Evolutionary conservation across 2,329 filamentous ascomycete genomes (phyloP), one percentile per base, ranked within the genome.

Genomic region (Chaetomium strumarium): DNA sequence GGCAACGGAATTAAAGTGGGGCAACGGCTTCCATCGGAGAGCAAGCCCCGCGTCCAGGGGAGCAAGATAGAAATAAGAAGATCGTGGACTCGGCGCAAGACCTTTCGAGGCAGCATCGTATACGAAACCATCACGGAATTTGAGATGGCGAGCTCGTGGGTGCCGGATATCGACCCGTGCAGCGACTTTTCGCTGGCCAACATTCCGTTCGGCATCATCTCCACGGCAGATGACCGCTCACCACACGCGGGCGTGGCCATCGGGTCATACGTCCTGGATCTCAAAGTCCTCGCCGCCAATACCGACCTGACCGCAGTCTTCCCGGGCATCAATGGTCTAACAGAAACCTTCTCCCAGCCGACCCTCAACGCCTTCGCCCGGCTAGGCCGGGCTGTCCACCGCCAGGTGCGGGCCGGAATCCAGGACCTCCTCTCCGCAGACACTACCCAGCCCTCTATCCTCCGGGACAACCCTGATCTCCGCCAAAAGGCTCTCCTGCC

Each of bases 161-260:
- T 66, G 9, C 50, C 50, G 12, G 53, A 55, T 31, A 55, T 64
- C 43, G 71, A 73, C 14, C 51, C 62, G 48, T 72, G 74, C 52
- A 84, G 79, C 52, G 81, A 83, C 63, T 90, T 90, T 70, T 88
- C 86, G 12, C 73, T 90, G 46, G 77, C 81, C 59, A 90, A 90
- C 66, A 81, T 90, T 49, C 86, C 86, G 1, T 90, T 90, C 63
- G 86, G 86, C 55, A 83, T 90, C 68, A 85, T 90, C 61, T 81
- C 78, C 41, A 83, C 79, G 10, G 61, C 70, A 16, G 56, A 53
- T 43, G 66, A 51, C 68, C 71, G 2, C 70, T 70, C 34, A 57
- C 72, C 33, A 67, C 75, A 50, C 77, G 76, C 34, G 74, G 86
- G 84, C 19, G 74, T 86, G 50, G 85, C 85, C 30, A 84, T 90